Conservation (phyloP, 2,329 filamentous ascomycete genomes). For the Aspergillus hiratsukae region DNA sequence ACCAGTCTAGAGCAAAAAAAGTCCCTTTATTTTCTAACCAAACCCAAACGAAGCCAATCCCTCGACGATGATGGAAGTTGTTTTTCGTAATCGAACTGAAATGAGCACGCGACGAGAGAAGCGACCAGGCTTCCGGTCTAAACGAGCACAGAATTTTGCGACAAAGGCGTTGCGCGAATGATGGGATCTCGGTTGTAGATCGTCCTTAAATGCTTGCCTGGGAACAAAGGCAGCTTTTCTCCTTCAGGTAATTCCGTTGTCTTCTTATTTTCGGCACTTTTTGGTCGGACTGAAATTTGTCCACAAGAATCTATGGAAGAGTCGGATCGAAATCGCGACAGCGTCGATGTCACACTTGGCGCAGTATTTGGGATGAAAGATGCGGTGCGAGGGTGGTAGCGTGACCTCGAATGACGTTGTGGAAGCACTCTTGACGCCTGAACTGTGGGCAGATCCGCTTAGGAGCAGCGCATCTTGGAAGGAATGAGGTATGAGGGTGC, state of each 20-base stretch:
- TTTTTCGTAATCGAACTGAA: conserved; percentile 9
- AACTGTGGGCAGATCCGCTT: conserved; percentile 21
- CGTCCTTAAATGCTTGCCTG: neutral
- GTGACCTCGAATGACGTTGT: conserved; percentile 32
- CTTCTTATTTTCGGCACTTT: conserved; percentile 9
- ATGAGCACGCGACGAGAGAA: conserved; percentile 15
- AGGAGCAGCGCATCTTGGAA: conserved; percentile 26
- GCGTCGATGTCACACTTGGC: conserved; percentile 7
- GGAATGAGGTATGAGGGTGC: conserved; percentile 6
- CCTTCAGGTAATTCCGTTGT: conserved; percentile 2
- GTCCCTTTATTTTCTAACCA: conserved; percentile 25
- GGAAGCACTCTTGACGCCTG: conserved; percentile 22
- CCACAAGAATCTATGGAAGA: conserved; percentile 11
- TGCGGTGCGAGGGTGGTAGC: conserved; percentile 19
- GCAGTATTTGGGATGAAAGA: conserved; percentile 16
- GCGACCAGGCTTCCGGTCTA: conserved; percentile 27
- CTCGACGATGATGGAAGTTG: conserved; percentile 16
- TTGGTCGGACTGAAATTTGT: conserved; percentile 2
- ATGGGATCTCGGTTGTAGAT: conserved; percentile 6
- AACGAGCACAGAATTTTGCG: conserved; percentile 5
- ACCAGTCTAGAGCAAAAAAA: conserved; percentile 29
- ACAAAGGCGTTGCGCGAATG: conserved; percentile 15
- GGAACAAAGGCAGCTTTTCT: neutral
- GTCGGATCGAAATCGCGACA: conserved; percentile 9
- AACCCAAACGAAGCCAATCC: conserved; percentile 22